These are phyloP conservation scores for Jacaranda mimosifolia DNA, from an alignment of 257 asterid species.

Conservation along the genomic window DNA sequence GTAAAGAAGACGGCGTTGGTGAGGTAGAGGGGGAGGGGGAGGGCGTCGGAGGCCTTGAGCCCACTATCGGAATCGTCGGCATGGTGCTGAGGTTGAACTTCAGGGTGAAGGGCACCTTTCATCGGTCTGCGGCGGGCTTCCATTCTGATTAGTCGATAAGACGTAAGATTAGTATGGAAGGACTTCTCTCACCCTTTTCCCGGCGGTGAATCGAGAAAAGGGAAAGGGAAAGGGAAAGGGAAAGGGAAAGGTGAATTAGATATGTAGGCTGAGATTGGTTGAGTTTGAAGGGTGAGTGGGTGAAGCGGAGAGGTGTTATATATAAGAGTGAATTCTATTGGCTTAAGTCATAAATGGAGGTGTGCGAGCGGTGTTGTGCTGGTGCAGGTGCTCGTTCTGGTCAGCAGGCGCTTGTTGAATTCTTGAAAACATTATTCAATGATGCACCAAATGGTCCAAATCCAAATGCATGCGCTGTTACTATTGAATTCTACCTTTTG, in stretches of 20 bases:
- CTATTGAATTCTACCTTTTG: neutral
- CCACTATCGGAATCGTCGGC: constrained; percentile 13
- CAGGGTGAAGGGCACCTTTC: neutral
- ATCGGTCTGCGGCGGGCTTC: constrained; percentile 34
- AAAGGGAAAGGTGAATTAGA: neutral
- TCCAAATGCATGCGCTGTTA: neutral
- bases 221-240: neutral
- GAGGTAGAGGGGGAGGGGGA: constrained; percentile 31
- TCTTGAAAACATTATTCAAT: no score
- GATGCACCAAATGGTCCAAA: no score
- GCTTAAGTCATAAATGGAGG: neutral
- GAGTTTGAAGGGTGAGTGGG: neutral
- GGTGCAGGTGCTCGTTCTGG: no score
- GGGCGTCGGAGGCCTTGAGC: constrained; percentile 40
- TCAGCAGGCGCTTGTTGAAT: no score
- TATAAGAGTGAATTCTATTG: neutral
- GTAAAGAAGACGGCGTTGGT: constrained; percentile 43
- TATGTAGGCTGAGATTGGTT: neutral
- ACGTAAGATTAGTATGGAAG: neutral
- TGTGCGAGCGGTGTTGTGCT: no score
- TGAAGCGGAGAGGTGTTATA: neutral
- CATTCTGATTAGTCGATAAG: constrained; percentile 4
- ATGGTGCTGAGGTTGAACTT: neutral
- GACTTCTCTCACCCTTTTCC: neutral
- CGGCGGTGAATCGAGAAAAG: constrained; percentile 17